Evolutionary conservation across 306 rosid species (phyloP).

Genomic region (Morella rubra): DNA sequence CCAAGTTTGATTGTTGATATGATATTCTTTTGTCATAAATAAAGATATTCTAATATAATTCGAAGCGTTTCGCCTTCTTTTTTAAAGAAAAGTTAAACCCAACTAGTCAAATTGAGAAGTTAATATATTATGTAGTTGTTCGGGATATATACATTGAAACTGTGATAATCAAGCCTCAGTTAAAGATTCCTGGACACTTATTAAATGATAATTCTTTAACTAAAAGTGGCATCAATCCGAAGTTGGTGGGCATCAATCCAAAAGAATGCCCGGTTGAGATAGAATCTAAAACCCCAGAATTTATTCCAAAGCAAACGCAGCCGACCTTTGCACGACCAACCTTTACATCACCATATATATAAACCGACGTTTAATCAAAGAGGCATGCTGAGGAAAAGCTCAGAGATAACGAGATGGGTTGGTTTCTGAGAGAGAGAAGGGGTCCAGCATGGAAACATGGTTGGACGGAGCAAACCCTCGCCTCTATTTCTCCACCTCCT

Average conservation of each 20-base stretch:
- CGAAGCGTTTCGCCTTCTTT: too few species aligned
- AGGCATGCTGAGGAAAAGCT: neutral
- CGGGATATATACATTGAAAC: too few species aligned
- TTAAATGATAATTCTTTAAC: neutral
- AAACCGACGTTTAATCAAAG: neutral
- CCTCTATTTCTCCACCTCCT: conserved; percentile 55
- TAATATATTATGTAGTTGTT: too few species aligned
- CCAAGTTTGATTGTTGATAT: too few species aligned
- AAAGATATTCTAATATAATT: too few species aligned
- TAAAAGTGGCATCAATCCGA: conserved; percentile 13
- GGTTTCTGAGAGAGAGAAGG: conserved; percentile 52
- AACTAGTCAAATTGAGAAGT: too few species aligned
- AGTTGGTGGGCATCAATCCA: conserved; percentile 17
- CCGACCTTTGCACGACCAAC: neutral
- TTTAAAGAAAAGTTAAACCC: too few species aligned
- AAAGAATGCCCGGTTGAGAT: conserved; percentile 29
- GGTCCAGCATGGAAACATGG: conserved; percentile 57
- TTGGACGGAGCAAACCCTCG: conserved; percentile 47
- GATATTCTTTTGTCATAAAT: too few species aligned
- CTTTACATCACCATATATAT: neutral
- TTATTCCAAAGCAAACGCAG: conserved; percentile 31
- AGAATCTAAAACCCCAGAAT: conserved; percentile 26
- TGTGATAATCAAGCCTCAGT: too few species aligned
- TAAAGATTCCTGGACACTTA: neutral
- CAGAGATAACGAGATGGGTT: conserved; percentile 39